Percentiles rank a stretch among this genome's conserved stretches.
These are phyloP conservation scores for Chlamydomonas applanata DNA, from an alignment of 139 green algal species.

Conservation along the genomic window DNA sequence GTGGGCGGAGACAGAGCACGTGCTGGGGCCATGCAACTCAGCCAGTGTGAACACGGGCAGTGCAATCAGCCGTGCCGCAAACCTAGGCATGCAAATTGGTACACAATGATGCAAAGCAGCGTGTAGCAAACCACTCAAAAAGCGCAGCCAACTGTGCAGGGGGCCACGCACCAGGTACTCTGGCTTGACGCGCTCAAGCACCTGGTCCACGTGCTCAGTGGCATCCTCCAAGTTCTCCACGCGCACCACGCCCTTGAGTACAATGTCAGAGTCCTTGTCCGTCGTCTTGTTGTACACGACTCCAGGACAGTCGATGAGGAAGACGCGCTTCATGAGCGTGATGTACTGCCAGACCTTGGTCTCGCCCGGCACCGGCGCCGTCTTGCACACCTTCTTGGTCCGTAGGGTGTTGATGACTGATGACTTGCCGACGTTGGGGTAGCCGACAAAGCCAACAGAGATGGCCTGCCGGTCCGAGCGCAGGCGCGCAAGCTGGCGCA, in stretches of 20 bases:
- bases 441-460: slow-evolving; percentile 96
- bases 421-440: slow-evolving; percentile 99
- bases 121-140: neutral
- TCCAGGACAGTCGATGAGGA: slow-evolving; percentile 98
- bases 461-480: slow-evolving; percentile 95
- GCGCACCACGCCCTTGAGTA: slow-evolving; percentile 96
- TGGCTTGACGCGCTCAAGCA: slow-evolving; percentile 80
- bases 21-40: no score
- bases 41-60: no score
- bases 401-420: slow-evolving; percentile 98
- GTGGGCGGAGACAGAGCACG: no score
- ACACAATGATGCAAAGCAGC: neutral
- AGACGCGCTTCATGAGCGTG: slow-evolving; percentile 98
- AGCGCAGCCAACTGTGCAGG: neutral
- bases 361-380: slow-evolving; percentile 93
- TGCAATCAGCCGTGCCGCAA: no score
- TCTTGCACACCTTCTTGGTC: slow-evolving; percentile 94
- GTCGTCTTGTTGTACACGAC: slow-evolving; percentile 90
- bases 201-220: slow-evolving; percentile 72
- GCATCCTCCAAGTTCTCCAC: slow-evolving; percentile 93
- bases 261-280: slow-evolving; percentile 82
- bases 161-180: slow-evolving; percentile 76
- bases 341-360: slow-evolving; percentile 99
- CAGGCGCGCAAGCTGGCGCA: slow-evolving; percentile 84
- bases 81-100: no score